Conservation (phyloP, 192 early-diverging fungal genomes). For the Umbelopsis sp. region DNA sequence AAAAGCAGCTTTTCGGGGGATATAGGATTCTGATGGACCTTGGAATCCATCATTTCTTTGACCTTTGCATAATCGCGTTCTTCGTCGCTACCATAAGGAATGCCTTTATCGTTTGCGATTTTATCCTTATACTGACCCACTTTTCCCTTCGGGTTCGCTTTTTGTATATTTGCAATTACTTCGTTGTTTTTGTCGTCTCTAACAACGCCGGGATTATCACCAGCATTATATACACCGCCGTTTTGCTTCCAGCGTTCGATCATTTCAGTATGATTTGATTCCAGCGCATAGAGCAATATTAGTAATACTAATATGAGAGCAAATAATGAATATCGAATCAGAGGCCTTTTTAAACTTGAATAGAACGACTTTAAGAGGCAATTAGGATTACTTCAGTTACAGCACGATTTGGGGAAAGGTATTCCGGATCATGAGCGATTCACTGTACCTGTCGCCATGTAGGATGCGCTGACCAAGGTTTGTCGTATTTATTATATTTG, state of each 20-base stretch:
- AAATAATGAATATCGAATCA: slow-evolving; percentile 13
- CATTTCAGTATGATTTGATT: slow-evolving; percentile 11
- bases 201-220: not conserved
- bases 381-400: not conserved
- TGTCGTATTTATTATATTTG: slow-evolving; percentile 34
- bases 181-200: slow-evolving; percentile 24
- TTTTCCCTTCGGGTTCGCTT: not conserved
- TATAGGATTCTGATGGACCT: not conserved
- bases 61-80: slow-evolving; percentile 7
- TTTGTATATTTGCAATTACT: slow-evolving; percentile 4
- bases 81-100: not conserved
- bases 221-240: slow-evolving; percentile 23
- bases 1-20: slow-evolving; percentile 19
- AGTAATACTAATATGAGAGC: not conserved
- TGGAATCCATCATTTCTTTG: not conserved
- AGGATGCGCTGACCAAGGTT: not conserved
- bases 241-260: slow-evolving; percentile 21
- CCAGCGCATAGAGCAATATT: not conserved
- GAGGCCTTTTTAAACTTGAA: not conserved
- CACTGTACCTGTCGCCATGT: slow-evolving; percentile 8
- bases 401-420: not conserved
- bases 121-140: not conserved
- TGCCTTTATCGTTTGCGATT: not conserved
- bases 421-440: not conserved
- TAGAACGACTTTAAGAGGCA: not conserved